These are phyloP conservation scores for Stevia rebaudiana DNA, from an alignment of 140 eudicot genomes.

Conservation along the genomic window DNA sequence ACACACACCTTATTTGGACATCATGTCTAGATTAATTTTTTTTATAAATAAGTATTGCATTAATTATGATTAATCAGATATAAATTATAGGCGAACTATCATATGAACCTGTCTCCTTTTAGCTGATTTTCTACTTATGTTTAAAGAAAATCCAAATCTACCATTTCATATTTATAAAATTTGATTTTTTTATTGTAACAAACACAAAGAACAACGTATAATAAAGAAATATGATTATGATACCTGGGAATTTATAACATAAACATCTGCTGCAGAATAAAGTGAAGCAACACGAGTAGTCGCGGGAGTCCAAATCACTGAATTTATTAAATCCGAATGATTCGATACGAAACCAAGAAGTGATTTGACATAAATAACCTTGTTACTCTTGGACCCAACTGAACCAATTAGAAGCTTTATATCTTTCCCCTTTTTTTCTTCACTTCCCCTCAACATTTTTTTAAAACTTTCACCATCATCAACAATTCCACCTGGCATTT, in stretches of 20 bases:
- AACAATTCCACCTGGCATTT: conserved; percentile 20
- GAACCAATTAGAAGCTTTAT: conserved; percentile 86
- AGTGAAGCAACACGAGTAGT: conserved; percentile 96
- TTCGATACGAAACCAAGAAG: conserved; percentile 50
- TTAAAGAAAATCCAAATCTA: neutral
- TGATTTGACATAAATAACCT: conserved; percentile 69
- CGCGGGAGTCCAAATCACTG: conserved; percentile 87
- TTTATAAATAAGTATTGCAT: neutral
- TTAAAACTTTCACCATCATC: conserved; percentile 38
- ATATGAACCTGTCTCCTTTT: neutral
- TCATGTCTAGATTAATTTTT: neutral
- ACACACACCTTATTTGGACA: neutral
- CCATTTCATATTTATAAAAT: neutral
- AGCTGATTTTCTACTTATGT: too few species aligned
- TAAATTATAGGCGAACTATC: too few species aligned
- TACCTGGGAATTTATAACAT: conserved; percentile 94
- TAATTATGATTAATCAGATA: neutral
- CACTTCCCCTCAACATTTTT: conserved; percentile 36
- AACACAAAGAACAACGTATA: neutral
- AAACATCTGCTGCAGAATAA: conserved; percentile 92
- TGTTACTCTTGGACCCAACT: conserved; percentile 95
- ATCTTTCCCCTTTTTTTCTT: conserved; percentile 27
- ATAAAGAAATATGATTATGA: neutral
- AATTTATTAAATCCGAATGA: conserved; percentile 55
- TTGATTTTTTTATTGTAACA: neutral